phyloP scores from a whole-genome alignment of 805 yeast species.

The Starmerella asiatica region DNA sequence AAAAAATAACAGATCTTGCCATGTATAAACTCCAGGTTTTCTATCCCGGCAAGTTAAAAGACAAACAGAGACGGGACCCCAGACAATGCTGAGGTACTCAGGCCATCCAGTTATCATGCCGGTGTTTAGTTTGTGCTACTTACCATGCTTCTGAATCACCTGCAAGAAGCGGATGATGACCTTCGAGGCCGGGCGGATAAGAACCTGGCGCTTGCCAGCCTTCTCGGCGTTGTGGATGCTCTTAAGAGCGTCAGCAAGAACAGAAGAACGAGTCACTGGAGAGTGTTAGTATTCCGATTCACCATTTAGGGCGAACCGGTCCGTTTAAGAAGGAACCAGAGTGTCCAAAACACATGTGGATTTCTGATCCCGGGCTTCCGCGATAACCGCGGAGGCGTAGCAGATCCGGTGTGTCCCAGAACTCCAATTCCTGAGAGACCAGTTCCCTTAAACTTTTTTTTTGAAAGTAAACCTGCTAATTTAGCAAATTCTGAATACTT shows the following conservation, averaged over 20 bases:
- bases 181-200: conserved; percentile 96
- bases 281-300: conserved; percentile 21
- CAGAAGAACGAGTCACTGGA: conserved; percentile 94
- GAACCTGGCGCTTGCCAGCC: conserved; percentile 97
- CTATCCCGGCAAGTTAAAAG: conserved; percentile 97
- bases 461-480: conserved; percentile 2
- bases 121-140: conserved; percentile 31
- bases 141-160: conserved; percentile 96
- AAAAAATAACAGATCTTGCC: neutral
- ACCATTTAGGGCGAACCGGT: conserved; percentile 14
- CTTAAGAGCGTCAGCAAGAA: conserved; percentile 96
- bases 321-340: conserved; percentile 19
- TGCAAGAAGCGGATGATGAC: conserved; percentile 92
- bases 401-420: conserved; percentile 24
- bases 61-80: conserved; percentile 70
- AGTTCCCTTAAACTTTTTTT: no score
- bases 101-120: conserved; percentile 98
- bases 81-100: conserved; percentile 34
- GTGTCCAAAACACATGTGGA: conserved; percentile 21
- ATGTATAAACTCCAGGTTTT: conserved; percentile 23
- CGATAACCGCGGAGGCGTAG: neutral
- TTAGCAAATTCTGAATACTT: conserved; percentile 11
- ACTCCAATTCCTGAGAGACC: conserved; percentile 23
- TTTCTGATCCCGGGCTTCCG: conserved; percentile 18
- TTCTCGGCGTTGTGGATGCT: conserved; percentile 98